Evolutionary conservation across 1,139 yeast species (phyloP).

Genomic region (Saccharomyces hybrid): DNA sequence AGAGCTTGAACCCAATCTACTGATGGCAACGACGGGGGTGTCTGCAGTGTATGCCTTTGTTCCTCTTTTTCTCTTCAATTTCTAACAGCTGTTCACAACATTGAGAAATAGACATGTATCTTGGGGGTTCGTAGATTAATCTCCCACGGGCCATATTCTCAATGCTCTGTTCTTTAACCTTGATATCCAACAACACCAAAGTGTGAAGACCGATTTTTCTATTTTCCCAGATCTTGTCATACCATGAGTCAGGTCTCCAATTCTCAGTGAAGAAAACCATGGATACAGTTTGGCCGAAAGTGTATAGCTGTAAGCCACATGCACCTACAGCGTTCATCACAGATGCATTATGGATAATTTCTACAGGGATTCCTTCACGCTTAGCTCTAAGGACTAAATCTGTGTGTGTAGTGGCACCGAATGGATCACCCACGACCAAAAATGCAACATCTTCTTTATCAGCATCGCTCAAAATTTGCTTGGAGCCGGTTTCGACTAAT

Average conservation of each 20-base stretch:
- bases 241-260: conserved; percentile 96
- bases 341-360: conserved; percentile 87
- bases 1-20: conserved; percentile 79
- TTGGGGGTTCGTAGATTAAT: conserved; percentile 88
- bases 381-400: conserved; percentile 88
- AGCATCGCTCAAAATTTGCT: conserved; percentile 69
- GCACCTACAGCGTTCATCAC: conserved; percentile 99
- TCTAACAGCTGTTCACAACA: conserved; percentile 85
- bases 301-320: conserved; percentile 89
- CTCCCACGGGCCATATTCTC: conserved; percentile 93
- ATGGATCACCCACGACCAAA: conserved; percentile 93
- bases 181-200: conserved; percentile 76
- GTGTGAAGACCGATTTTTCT: conserved; percentile 88
- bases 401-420: conserved; percentile 97
- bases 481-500: conserved; percentile 84
- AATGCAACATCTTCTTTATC: conserved; percentile 80
- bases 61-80: conserved; percentile 63
- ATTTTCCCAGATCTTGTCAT: conserved; percentile 81
- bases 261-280: conserved; percentile 88
- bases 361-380: conserved; percentile 68
- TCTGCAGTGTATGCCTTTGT: conserved; percentile 73
- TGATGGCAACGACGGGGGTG: conserved; percentile 90
- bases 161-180: conserved; percentile 91
- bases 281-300: conserved; percentile 93
- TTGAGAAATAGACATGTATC: conserved; percentile 88